Base-by-base conservation (phyloP, 441 rosid genomes). In the Euphorbia schlechtendalii region DNA sequence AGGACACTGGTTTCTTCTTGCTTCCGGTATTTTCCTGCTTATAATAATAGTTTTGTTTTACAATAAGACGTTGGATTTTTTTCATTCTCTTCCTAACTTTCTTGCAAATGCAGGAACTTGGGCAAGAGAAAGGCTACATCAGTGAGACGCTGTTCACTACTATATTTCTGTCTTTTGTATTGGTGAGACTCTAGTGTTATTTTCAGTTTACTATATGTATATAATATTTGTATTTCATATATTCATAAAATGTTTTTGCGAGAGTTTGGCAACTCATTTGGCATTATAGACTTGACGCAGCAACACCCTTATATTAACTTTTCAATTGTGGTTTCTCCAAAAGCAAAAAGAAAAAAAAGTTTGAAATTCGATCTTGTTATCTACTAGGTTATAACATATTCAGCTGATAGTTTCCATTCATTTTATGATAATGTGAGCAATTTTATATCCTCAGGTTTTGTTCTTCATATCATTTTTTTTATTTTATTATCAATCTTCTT, bases 121-220 rank as follows among this genome's bases (percentile, higher is more conserved):
- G 99, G 65, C 90, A 85, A 79, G 96, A 94, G 60, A 91, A 82
- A 78, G 90, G 90, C 77, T 88, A 91, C 80, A 84, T 94, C 66
- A 94, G 99, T 46, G 99, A 94, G 84, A 83, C 88, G 5, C 67
- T 92, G 52, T 94, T 94, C 86, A 80, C 83, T 65, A 68, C 30
- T 48, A 74, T 88, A 36, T 94, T 94, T 69, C 36, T 85, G 63
- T 85, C 95, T 3, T 94, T 94, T 61, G 59, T 86, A 72, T 68
- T 88, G 89, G 99, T 94, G 79, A 80, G 83, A 40, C 60, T 83
- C 61, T 61, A 48, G 20, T 10, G 30, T 27, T 15, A n/a, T 62
- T 64, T 38, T 43, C 62, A 36, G 52, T 18, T 25, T 60, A 8
- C 24, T 3, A 18, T 18, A 21, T 51, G 49, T 14, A 14, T 45